phyloP scores from a whole-genome alignment of 805 yeast species.

The Kodamaea neixiangensis region DNA sequence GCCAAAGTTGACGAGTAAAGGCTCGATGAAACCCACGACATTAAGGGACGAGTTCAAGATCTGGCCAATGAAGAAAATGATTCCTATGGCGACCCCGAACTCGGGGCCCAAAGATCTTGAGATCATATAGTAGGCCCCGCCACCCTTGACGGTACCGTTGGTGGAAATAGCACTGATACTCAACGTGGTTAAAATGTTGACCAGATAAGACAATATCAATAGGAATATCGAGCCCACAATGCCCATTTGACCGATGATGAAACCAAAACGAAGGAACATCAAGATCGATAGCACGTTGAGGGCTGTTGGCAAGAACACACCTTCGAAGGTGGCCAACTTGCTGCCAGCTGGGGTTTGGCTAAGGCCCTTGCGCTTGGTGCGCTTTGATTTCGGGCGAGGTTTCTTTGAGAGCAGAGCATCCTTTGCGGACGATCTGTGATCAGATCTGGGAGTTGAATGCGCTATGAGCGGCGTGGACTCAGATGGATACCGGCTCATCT shows the following conservation, averaged over 20 bases:
- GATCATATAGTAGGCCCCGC: constrained; percentile 98
- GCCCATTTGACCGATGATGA: constrained; percentile 94
- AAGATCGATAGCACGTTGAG: constrained; percentile 89
- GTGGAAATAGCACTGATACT: constrained; percentile 96
- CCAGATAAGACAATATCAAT: constrained; percentile 70
- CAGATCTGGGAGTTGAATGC: not conserved
- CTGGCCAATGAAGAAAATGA: constrained; percentile 93
- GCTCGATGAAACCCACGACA: constrained; percentile 94
- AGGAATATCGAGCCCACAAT: constrained; percentile 72
- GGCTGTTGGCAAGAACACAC: constrained; percentile 93
- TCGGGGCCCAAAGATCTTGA: constrained; percentile 95
- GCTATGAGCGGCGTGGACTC: constrained; percentile 10
- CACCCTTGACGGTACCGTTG: constrained; percentile 96
- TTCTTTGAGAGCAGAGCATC: not conserved
- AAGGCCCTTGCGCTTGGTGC: constrained; percentile 1
- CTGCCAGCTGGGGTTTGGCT: not conserved
- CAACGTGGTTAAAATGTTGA: constrained; percentile 81
- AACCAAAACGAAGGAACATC: constrained; percentile 95
- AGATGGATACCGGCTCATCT: constrained; percentile 1
- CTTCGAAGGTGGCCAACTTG: constrained; percentile 80
- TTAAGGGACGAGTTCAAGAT: constrained; percentile 88
- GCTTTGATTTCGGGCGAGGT: constrained; percentile 3
- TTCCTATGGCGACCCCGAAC: constrained; percentile 96
- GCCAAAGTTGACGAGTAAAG: constrained; percentile 80
- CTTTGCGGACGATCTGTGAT: not conserved